A percentile compares a stretch with the other conserved stretches of the same genome.
These are phyloP conservation scores for Barnettozyma hawaiiensis DNA, from an alignment of 1,139 yeast genomes.

Conservation along the genomic window DNA sequence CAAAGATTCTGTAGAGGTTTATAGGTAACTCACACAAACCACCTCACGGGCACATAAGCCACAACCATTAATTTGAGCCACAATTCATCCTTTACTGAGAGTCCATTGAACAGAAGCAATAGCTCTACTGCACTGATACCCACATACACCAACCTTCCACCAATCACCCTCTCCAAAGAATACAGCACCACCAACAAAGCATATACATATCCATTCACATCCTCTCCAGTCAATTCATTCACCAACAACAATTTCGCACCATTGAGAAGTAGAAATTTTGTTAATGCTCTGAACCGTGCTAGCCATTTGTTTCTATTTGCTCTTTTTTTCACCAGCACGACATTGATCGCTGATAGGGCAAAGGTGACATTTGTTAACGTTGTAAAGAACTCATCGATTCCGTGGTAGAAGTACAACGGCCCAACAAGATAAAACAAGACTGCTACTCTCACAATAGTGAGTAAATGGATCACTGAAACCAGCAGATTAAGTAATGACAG, in stretches of 20 bases:
- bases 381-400: slow-evolving; percentile 52
- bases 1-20: neutral
- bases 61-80: slow-evolving; percentile 2
- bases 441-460: slow-evolving; percentile 34
- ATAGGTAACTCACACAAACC: neutral
- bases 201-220: slow-evolving; percentile 1
- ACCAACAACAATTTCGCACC: neutral
- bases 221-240: neutral
- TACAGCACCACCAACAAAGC: neutral
- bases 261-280: neutral
- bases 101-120: slow-evolving; percentile 4
- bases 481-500: neutral
- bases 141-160: neutral
- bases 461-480: slow-evolving; percentile 14
- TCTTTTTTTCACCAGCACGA: neutral
- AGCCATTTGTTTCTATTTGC: neutral
- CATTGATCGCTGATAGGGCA: neutral
- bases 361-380: slow-evolving; percentile 2
- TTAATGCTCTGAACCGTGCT: neutral
- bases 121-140: slow-evolving; percentile 2
- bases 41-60: slow-evolving; percentile 5
- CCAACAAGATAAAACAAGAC: slow-evolving; percentile 59
- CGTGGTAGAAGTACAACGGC: slow-evolving; percentile 56
- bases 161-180: neutral
- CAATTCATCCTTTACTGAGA: neutral